Percentiles rank a stretch among this genome's conserved stretches.
These are phyloP conservation scores for Litsea cubeba DNA, from an alignment of 164 flowering plant species.

Conservation along the genomic window DNA sequence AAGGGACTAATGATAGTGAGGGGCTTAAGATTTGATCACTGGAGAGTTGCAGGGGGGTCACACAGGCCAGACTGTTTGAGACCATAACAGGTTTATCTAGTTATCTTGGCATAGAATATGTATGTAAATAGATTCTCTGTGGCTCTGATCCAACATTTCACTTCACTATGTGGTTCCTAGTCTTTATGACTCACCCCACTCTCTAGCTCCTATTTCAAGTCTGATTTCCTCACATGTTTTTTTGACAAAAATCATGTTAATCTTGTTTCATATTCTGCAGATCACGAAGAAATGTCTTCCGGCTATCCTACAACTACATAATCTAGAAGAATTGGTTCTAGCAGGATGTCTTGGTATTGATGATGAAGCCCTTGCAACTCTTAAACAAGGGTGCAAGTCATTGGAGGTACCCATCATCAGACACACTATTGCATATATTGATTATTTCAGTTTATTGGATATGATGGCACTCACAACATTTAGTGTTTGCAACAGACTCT, in stretches of 20 bases:
- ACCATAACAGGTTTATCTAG: too few species aligned
- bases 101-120: too few species aligned
- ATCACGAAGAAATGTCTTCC: slow-evolving; percentile 67
- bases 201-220: too few species aligned
- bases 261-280: slow-evolving; percentile 33
- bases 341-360: slow-evolving; percentile 80
- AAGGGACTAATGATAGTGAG: too few species aligned
- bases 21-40: too few species aligned
- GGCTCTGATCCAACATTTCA: too few species aligned
- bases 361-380: slow-evolving; percentile 54
- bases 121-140: too few species aligned
- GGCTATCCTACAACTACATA: slow-evolving; percentile 46
- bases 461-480: neutral
- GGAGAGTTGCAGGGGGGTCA: too few species aligned
- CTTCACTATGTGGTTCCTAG: too few species aligned
- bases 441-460: neutral
- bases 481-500: slow-evolving; percentile 46
- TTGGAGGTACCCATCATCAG: slow-evolving; percentile 45
- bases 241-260: neutral
- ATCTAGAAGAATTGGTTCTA: slow-evolving; percentile 66
- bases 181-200: too few species aligned
- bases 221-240: too few species aligned
- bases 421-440: neutral
- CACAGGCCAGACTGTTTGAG: too few species aligned
- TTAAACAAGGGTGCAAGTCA: slow-evolving; percentile 59